A percentile compares a stretch with the other conserved stretches of the same genome.
These are phyloP conservation scores for Gynochthodes officinalis DNA, from an alignment of 257 asterid species.

Conservation along the genomic window DNA sequence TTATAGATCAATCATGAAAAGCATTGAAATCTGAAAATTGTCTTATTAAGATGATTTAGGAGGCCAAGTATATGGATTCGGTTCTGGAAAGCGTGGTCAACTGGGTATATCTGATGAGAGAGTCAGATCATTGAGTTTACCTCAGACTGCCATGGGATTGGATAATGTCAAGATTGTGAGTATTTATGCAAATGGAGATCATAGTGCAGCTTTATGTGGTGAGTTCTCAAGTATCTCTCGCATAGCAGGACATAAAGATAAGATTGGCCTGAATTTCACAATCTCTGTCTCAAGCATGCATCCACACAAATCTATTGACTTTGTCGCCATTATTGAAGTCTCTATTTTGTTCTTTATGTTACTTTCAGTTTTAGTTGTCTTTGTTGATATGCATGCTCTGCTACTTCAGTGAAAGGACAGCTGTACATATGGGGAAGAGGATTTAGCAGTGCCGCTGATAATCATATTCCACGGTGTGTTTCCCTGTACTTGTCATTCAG, in stretches of 20 bases:
- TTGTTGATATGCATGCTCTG: neutral
- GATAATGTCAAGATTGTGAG: conserved; percentile 31
- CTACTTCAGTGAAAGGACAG: conserved; percentile 50
- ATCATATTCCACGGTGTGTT: conserved; percentile 34
- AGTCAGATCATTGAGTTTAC: conserved; percentile 49
- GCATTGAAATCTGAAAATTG: neutral
- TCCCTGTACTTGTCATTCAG: conserved; percentile 32
- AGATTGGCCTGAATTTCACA: neutral
- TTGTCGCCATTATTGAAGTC: neutral
- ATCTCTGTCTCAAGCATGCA: neutral
- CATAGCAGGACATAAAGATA: neutral
- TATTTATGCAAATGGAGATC: conserved; percentile 86
- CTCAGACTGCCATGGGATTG: conserved; percentile 62
- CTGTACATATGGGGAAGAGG: conserved; percentile 93
- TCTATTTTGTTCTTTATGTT: conserved; percentile 3
- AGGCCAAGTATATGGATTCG: conserved; percentile 65
- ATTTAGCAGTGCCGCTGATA: conserved; percentile 43
- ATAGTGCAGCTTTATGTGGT: conserved; percentile 87
- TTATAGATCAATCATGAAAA: neutral
- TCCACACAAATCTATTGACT: neutral
- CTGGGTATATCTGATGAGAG: conserved; percentile 63
- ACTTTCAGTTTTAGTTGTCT: neutral
- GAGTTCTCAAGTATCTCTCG: conserved; percentile 16
- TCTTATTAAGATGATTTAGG: conserved; percentile 37
- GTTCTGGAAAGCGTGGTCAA: conserved; percentile 91